Evolutionary conservation across 23 red algal species (phyloP), one percentile per base, ranked within the genome.

Genomic region (Gracilaria gracilis): DNA sequence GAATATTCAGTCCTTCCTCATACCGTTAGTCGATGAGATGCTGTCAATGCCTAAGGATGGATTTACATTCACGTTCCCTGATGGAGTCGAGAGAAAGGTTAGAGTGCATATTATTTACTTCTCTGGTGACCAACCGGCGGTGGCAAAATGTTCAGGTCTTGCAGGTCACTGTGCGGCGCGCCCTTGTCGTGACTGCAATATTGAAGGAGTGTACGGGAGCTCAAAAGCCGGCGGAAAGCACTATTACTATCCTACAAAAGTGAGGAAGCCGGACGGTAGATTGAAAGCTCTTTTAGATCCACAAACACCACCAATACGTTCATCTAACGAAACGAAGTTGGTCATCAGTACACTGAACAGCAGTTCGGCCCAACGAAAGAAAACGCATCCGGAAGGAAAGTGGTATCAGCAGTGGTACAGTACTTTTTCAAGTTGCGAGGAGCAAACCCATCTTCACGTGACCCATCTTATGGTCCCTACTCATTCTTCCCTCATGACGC

Each of bases 1-100:
- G 4, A 44, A 84, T 38, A 28, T 84, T 29, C 81, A 84, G 24
- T 84, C 81, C 16, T 69, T 84, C 36, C 21, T 84, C 15, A 1
- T 34, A 7, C 40, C 57, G 0, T 67, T 84, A 6, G 35, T 84
- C 7, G 17, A 67, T 42, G 61, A 66, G 34, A 1, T 66, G 4
- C 11, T 29, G 9, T 1, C 11, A 6, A 67, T 49, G 40, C 29
- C 51, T 25, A 8, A 2, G 1, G 38, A 67, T 1, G 59, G 36
- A 21, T 48, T 49, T 25, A 4, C 38, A 7, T 7, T 84, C 14
- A 40, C 19, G 57, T 84, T 67, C 58, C 25, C 13, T n/a, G 58
- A 84, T 46, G 61, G 28, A 47, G 36, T 9, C 11, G 32, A 2
- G 9, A 50, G 32, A 42, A 32, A 46, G 0, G 55, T 84, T 19